A percentile compares a stretch with the other conserved stretches of the same genome.
Conservation (phyloP, 345 rosid species). For the Eucalyptus marginata region DNA sequence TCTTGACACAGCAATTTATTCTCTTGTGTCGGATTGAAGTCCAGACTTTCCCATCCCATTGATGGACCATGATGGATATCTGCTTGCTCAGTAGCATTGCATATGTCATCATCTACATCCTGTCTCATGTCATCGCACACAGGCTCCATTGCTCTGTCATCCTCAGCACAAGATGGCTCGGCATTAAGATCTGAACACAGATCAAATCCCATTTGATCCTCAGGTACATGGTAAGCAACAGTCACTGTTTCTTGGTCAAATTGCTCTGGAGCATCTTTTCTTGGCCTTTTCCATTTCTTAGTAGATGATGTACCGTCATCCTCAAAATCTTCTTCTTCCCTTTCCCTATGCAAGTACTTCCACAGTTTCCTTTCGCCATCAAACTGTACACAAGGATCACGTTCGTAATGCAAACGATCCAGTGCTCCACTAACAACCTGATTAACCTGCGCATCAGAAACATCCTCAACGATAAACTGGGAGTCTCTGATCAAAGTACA, state of each 20-base stretch:
- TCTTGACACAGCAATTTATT: slow-evolving; percentile 67
- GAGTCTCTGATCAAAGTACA: slow-evolving; percentile 96
- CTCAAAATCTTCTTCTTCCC: slow-evolving; percentile 99
- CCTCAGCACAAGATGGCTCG: slow-evolving; percentile 33
- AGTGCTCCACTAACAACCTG: slow-evolving; percentile 97
- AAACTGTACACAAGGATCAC: slow-evolving; percentile 97
- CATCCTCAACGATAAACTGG: slow-evolving; percentile 87
- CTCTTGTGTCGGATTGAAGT: slow-evolving; percentile 35
- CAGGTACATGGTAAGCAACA: slow-evolving; percentile 43
- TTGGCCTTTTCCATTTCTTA: slow-evolving; percentile 98
- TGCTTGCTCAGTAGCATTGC: slow-evolving; percentile 22
- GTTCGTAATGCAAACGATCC: slow-evolving; percentile 98
- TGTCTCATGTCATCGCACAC: slow-evolving; percentile 27
- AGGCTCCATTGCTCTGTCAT: slow-evolving; percentile 32
- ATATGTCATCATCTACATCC: slow-evolving; percentile 39
- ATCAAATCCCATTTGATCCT: slow-evolving; percentile 56
- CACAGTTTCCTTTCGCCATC: slow-evolving; percentile 93
- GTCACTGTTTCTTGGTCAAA: slow-evolving; percentile 65
- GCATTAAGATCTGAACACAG: slow-evolving; percentile 55
- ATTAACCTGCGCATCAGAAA: slow-evolving; percentile 85
- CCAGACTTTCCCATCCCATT: slow-evolving; percentile 47
- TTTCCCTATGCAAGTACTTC: slow-evolving; percentile 91
- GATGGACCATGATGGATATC: slow-evolving; percentile 25
- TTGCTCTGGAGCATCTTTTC: slow-evolving; percentile 81
- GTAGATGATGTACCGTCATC: slow-evolving; percentile 99